Percentiles rank a stretch among this genome's conserved stretches.
Evolutionary conservation across 2,329 filamentous ascomycete species (phyloP).

Genomic region (Xylariaceae sp.): DNA sequence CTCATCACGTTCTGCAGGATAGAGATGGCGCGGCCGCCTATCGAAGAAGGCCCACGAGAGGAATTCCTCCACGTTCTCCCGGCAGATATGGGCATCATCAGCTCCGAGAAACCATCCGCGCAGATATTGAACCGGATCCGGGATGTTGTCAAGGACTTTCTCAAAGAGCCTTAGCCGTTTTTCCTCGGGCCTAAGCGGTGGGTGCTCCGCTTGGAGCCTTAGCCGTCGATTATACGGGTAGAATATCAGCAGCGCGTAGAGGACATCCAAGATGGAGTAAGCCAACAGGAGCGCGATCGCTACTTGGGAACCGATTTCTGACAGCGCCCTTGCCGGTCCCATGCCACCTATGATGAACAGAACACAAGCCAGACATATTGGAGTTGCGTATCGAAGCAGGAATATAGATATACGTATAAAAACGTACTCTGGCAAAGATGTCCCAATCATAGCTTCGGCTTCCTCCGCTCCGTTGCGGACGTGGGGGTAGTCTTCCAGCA

Average conservation of each 20-base stretch:
- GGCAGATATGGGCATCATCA: slow-evolving; percentile 48
- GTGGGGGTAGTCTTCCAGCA: no score
- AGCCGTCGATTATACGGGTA: slow-evolving; percentile 38
- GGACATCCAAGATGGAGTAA: slow-evolving; percentile 35
- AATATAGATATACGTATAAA: slow-evolving; percentile 42
- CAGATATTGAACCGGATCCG: slow-evolving; percentile 52
- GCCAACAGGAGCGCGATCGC: slow-evolving; percentile 15
- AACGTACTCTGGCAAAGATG: slow-evolving; percentile 34
- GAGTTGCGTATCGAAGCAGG: slow-evolving; percentile 39
- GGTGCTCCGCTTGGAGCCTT: slow-evolving; percentile 35
- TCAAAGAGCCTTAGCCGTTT: slow-evolving; percentile 52
- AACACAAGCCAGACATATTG: slow-evolving; percentile 34
- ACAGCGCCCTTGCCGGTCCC: slow-evolving; percentile 14
- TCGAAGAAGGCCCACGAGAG: slow-evolving; percentile 64
- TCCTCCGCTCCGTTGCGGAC: background rate
- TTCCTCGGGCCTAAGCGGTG: slow-evolving; percentile 36
- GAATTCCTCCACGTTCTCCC: slow-evolving; percentile 65
- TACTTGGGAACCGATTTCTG: slow-evolving; percentile 15
- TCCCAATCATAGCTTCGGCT: slow-evolving; percentile 28
- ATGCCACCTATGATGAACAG: slow-evolving; percentile 20
- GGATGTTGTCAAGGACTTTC: slow-evolving; percentile 49
- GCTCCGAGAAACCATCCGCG: slow-evolving; percentile 62
- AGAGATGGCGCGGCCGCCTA: slow-evolving; percentile 21
- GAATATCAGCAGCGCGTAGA: slow-evolving; percentile 41
- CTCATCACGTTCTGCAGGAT: slow-evolving; percentile 34